phyloP scores from a whole-genome alignment of 192 early-diverging fungal species.

The Coemansia sp. region DNA sequence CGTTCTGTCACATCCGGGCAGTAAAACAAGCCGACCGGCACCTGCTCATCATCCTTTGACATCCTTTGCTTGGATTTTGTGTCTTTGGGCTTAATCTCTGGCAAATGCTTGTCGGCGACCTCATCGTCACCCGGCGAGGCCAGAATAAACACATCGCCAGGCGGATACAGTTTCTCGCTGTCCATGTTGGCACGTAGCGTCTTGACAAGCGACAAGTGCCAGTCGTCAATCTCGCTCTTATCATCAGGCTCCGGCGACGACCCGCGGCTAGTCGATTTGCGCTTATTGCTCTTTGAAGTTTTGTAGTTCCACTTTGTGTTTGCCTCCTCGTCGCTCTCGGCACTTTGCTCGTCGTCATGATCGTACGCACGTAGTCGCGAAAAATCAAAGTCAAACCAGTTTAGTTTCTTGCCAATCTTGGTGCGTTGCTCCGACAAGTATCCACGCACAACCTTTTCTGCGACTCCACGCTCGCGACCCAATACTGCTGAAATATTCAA shows the following conservation, averaged over 20 bases:
- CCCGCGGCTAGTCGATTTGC: neutral
- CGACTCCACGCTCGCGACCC: conserved; percentile 59
- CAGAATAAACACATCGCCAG: conserved; percentile 69
- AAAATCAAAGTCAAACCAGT: conserved; percentile 50
- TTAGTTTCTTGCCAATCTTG: conserved; percentile 30
- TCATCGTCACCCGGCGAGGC: conserved; percentile 42
- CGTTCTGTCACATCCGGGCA: conserved; percentile 75
- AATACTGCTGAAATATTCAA: conserved; percentile 69
- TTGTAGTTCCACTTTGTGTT: conserved; percentile 17
- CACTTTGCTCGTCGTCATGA: conserved; percentile 8
- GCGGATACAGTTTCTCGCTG: conserved; percentile 82
- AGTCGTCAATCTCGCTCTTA: conserved; percentile 60
- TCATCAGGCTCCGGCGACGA: neutral
- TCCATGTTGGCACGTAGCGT: conserved; percentile 81
- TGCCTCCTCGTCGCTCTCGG: neutral
- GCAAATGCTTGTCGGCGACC: conserved; percentile 32
- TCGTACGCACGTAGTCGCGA: conserved; percentile 37
- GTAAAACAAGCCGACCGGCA: conserved; percentile 58
- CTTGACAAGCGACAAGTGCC: conserved; percentile 81
- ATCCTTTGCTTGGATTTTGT: conserved; percentile 7
- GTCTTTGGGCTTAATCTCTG: neutral
- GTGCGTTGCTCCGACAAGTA: conserved; percentile 53
- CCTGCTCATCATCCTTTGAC: conserved; percentile 8
- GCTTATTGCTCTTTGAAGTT: conserved; percentile 13
- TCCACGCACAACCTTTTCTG: conserved; percentile 66